A percentile compares a stretch with the other conserved stretches of the same genome.
Evolutionary conservation across 148 eudicot species (phyloP).

Genomic region (Salicornia ramosissima): DNA sequence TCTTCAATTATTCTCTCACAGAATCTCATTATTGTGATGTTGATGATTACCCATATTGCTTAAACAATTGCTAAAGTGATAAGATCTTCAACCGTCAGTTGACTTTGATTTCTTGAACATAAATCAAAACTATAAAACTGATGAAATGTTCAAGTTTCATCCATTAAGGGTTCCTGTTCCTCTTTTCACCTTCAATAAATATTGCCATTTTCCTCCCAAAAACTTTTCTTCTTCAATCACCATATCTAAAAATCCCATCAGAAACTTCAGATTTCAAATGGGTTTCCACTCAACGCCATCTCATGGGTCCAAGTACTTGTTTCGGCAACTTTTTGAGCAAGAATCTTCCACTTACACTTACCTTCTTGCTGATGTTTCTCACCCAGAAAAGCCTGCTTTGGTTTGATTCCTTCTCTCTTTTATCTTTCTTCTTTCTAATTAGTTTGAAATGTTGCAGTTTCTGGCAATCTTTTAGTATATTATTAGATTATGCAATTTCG

Average conservation of each 20-base stretch:
- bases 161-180: background rate
- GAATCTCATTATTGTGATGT: background rate
- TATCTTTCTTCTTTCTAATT: background rate
- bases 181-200: conserved; percentile 15
- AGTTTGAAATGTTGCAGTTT: background rate
- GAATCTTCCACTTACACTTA: conserved; percentile 90
- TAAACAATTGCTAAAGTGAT: too few relatives aligned
- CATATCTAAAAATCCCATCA: background rate
- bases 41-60: too few relatives aligned
- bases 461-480: background rate
- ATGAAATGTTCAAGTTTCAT: conserved; percentile 27
- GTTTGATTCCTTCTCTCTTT: conserved; percentile 26
- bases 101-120: background rate
- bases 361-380: conserved; percentile 89
- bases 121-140: background rate
- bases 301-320: conserved; percentile 42
- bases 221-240: conserved; percentile 12
- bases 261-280: conserved; percentile 33
- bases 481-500: background rate
- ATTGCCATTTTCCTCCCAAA: conserved; percentile 9
- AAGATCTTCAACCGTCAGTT: background rate
- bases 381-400: conserved; percentile 83
- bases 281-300: conserved; percentile 51
- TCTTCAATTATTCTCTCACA: background rate
- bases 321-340: conserved; percentile 92